Conservation (phyloP, 2,329 filamentous ascomycete genomes). For the Stemphylium lycopersici region DNA sequence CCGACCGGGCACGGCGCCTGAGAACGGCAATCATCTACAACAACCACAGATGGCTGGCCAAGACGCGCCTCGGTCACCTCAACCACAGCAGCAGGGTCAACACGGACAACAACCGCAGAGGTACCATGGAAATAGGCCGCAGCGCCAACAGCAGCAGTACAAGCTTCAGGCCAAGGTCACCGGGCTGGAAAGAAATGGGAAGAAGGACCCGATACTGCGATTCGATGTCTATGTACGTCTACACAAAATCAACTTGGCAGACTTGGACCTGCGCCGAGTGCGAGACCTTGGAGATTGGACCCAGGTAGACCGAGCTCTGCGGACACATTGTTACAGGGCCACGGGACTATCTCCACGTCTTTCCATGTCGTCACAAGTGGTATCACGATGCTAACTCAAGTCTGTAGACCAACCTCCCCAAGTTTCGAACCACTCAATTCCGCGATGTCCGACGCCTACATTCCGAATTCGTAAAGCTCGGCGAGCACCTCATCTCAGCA, state of each 20-base stretch:
- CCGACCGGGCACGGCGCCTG: constrained; percentile 35
- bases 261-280: constrained; percentile 1
- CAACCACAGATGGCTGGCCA: constrained; percentile 40
- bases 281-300: constrained; percentile 6
- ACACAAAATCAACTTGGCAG: background rate
- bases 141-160: constrained; percentile 68
- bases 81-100: constrained; percentile 45
- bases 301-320: constrained; percentile 7
- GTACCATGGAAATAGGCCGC: constrained; percentile 52
- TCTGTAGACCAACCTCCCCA: constrained; percentile 90
- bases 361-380: background rate
- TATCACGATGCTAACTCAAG: constrained; percentile 12
- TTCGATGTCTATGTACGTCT: constrained; percentile 92
- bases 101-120: constrained; percentile 54
- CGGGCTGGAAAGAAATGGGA: constrained; percentile 86
- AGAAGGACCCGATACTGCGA: constrained; percentile 91
- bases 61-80: constrained; percentile 33
- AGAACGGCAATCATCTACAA: constrained; percentile 45
- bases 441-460: constrained; percentile 95
- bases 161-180: constrained; percentile 95
- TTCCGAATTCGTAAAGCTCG: constrained; percentile 95
- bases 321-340: background rate
- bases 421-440: constrained; percentile 97
- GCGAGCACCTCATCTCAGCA: constrained; percentile 93
- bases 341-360: background rate